These are phyloP conservation scores for Parathielavia appendiculata DNA, from an alignment of 495 filamentous ascomycete genomes.

Conservation along the genomic window DNA sequence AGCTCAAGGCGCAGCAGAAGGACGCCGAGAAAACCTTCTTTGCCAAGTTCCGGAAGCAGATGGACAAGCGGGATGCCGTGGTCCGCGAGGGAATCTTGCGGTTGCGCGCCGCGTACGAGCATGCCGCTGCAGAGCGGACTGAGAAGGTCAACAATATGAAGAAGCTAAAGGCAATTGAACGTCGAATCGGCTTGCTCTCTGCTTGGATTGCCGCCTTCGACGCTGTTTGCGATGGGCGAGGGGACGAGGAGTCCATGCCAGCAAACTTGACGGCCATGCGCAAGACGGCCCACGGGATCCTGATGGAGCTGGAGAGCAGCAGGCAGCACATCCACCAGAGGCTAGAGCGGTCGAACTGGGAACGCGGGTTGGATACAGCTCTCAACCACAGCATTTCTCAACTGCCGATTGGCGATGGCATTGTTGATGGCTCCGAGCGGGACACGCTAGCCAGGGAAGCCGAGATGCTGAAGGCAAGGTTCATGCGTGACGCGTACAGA, in stretches of 20 bases:
- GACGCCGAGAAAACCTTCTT: slow-evolving; percentile 83
- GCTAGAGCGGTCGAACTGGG: slow-evolving; percentile 75
- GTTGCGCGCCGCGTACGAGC: slow-evolving; percentile 77
- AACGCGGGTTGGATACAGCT: slow-evolving; percentile 76
- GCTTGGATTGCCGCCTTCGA: slow-evolving; percentile 95
- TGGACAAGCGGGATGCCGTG: slow-evolving; percentile 71
- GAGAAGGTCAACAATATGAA: slow-evolving; percentile 77
- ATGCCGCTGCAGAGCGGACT: slow-evolving; percentile 69
- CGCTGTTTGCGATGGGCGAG: slow-evolving; percentile 63
- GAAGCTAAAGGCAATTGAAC: slow-evolving; percentile 75
- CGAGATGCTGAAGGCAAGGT: slow-evolving; percentile 73
- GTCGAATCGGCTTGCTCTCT: slow-evolving; percentile 74
- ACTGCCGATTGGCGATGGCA: slow-evolving; percentile 65
- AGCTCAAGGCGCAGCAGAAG: slow-evolving; percentile 86
- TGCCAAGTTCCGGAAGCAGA: slow-evolving; percentile 82
- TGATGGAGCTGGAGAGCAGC: slow-evolving; percentile 81
- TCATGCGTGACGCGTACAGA: slow-evolving; percentile 72
- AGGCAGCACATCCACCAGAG: slow-evolving; percentile 84
- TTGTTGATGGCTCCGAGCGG: slow-evolving; percentile 62
- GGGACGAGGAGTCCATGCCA: slow-evolving; percentile 60
- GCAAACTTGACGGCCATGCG: slow-evolving; percentile 67
- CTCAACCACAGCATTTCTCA: slow-evolving; percentile 79
- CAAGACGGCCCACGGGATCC: slow-evolving; percentile 79
- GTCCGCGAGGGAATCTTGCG: slow-evolving; percentile 77
- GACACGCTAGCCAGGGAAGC: slow-evolving; percentile 73